Base-by-base conservation (phyloP, 805 yeast species). In the Starmerella bombi region DNA sequence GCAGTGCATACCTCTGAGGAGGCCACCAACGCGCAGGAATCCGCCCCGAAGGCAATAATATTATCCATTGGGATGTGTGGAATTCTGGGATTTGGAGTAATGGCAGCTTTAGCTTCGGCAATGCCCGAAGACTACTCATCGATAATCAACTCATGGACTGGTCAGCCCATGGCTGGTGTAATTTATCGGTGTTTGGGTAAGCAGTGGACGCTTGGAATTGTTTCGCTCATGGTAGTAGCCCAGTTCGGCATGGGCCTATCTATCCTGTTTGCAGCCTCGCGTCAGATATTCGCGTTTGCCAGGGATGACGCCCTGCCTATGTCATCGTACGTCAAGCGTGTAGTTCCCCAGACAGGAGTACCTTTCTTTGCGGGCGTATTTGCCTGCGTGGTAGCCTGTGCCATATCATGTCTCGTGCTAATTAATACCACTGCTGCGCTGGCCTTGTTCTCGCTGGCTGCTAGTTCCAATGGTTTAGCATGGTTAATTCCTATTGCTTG, bases 241-340 rank as follows among this genome's bases (percentile, higher is more conserved):
- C 82, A 75, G 53, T 75, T 72, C 57, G 60, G 76, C 40, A 77
- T 77, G 82, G 79, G 80, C 9, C 65, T 72, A 25, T 72, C 80
- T 1, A 68, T 72, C 41, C 61, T 75, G 37, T 69, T 75, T 35
- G 83, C 83, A 6, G 69, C 72, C 6, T 75, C 81, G 5, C 69
- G 85, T 56, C 84, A 77, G 56, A 66, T 76, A 34, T 78, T 80
- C 74, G 83, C 84, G 1, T 76, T 78, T 56, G 74, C 82, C 32
- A 70, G 88, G 61, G 88, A 79, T 56, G 75, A 76, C 50, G 85
- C 84, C 12, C 65, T 79, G 42, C 86, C 86, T 6, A 62, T 75
- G 45, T 66, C 77, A 9, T 58, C 62, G 30, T 62, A 63, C 53
- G 66, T 79, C 46, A 72, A 75, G 49, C 67, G 62, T 32, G 80